Conservation (phyloP, 2,329 filamentous ascomycete species). For the Penicillium glabrum region DNA sequence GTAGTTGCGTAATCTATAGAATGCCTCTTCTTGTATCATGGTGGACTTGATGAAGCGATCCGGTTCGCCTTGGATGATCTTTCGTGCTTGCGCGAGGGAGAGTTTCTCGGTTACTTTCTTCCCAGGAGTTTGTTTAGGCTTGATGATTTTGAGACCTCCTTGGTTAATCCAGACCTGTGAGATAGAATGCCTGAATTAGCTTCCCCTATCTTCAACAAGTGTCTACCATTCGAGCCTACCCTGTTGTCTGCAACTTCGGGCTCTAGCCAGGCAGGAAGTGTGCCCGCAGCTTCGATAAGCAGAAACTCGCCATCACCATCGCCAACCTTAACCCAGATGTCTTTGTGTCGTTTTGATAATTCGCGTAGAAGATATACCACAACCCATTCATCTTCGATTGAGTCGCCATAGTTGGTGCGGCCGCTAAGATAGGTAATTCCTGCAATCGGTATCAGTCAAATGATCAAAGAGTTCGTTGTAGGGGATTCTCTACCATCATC, state of each 20-base stretch:
- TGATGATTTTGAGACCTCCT: slow-evolving; percentile 72
- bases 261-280: slow-evolving; percentile 84
- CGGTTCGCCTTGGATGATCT: slow-evolving; percentile 58
- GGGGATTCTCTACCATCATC: slow-evolving; percentile 55
- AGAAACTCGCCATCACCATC: slow-evolving; percentile 96
- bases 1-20: slow-evolving; percentile 83
- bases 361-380: slow-evolving; percentile 86
- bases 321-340: slow-evolving; percentile 77
- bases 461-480: too few species aligned
- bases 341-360: slow-evolving; percentile 68
- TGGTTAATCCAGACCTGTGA: slow-evolving; percentile 75
- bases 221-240: slow-evolving; percentile 34
- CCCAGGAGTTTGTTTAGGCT: slow-evolving; percentile 49
- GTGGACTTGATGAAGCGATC: slow-evolving; percentile 67
- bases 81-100: slow-evolving; percentile 63
- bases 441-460: slow-evolving; percentile 15
- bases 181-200: background rate
- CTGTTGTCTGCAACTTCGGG: slow-evolving; percentile 86
- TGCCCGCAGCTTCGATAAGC: slow-evolving; percentile 87
- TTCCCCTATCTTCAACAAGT: background rate
- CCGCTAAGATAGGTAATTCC: slow-evolving; percentile 66
- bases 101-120: slow-evolving; percentile 49
- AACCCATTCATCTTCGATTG: slow-evolving; percentile 96
- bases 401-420: slow-evolving; percentile 84
- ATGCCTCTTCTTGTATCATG: slow-evolving; percentile 81